These are phyloP conservation scores for Lentinula sp. DNA, from an alignment of 768 basidiomycete species.

Conservation along the genomic window DNA sequence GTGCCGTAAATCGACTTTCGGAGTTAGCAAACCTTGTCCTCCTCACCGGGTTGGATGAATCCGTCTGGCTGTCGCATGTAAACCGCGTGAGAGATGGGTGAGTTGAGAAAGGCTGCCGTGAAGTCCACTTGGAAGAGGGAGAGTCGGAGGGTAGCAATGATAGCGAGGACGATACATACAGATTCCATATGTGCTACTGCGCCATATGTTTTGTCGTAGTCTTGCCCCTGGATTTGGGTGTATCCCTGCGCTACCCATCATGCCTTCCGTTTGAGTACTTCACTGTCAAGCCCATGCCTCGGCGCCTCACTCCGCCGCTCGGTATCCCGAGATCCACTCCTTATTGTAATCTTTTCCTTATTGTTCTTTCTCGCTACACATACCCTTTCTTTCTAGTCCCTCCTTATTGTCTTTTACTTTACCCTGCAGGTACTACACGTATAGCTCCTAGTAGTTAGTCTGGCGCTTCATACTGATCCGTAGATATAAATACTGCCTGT, in stretches of 20 bases:
- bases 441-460: too few species aligned
- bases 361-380: too few species aligned
- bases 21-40: neutral
- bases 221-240: neutral
- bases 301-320: too few species aligned
- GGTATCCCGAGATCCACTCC: too few species aligned
- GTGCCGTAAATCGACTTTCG: neutral
- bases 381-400: too few species aligned
- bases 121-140: neutral
- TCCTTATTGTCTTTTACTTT: too few species aligned
- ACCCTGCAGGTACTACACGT: too few species aligned
- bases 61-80: neutral
- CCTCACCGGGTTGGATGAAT: neutral
- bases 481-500: too few species aligned
- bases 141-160: neutral
- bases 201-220: neutral
- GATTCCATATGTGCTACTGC: neutral
- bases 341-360: too few species aligned
- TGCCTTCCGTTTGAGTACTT: neutral
- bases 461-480: too few species aligned
- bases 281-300: neutral
- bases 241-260: neutral
- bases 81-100: neutral
- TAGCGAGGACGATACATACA: neutral
- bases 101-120: neutral